Evolutionary conservation across 805 yeast species (phyloP).

Genomic region (Metahyphopichia silvanorum): DNA sequence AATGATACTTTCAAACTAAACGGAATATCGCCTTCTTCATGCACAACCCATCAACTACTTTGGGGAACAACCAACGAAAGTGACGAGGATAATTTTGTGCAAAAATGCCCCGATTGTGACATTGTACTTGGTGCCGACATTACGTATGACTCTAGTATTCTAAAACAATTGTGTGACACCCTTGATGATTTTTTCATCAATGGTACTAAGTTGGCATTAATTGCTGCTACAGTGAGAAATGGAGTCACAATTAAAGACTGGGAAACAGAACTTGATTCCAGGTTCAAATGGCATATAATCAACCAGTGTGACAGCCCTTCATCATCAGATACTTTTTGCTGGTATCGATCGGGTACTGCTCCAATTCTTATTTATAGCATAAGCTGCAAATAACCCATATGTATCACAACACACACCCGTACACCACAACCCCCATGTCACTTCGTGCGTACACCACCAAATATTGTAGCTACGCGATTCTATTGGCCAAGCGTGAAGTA

Average conservation of each 20-base stretch:
- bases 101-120: constrained; percentile 34
- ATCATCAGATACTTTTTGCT: constrained; percentile 5
- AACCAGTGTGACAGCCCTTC: constrained; percentile 2
- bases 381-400: background rate
- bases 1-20: constrained; percentile 46
- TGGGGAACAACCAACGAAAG: constrained; percentile 50
- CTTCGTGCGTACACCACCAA: constrained; percentile 1
- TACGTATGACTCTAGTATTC: constrained; percentile 68
- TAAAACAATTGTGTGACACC: constrained; percentile 53
- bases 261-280: constrained; percentile 21
- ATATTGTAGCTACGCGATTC: constrained; percentile 2
- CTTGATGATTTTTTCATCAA: constrained; percentile 35
- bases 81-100: constrained; percentile 37
- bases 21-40: constrained; percentile 10
- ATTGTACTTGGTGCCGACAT: constrained; percentile 81
- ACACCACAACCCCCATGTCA: background rate
- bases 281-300: constrained; percentile 11
- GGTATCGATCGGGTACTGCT: constrained; percentile 19
- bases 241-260: constrained; percentile 27
- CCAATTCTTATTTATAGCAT: constrained; percentile 5
- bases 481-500: constrained; percentile 7
- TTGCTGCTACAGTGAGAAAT: constrained; percentile 79
- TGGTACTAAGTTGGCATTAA: constrained; percentile 32
- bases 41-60: constrained; percentile 34
- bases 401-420: constrained; percentile 1